phyloP scores from a whole-genome alignment of 164 flowering plant species.

The Nelumbo lutea region DNA sequence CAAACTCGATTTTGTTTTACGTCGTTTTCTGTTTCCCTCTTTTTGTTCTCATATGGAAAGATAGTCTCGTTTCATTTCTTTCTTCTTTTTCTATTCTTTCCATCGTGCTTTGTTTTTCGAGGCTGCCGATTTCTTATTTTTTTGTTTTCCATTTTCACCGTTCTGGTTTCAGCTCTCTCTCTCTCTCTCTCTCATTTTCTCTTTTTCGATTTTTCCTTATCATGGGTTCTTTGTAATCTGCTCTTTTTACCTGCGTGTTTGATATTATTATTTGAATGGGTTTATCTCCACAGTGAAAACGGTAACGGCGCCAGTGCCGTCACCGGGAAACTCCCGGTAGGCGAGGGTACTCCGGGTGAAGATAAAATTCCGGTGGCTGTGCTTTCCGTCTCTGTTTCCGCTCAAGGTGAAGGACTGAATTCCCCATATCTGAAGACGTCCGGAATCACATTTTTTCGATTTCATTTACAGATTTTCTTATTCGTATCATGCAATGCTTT shows the following conservation, averaged over 20 bases:
- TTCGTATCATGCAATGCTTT: too few species aligned
- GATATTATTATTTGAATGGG: not conserved
- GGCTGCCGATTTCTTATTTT: too few species aligned
- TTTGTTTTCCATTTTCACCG: not conserved
- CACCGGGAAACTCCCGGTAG: constrained; percentile 9
- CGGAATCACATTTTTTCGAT: too few species aligned
- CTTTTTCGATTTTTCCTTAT: not conserved
- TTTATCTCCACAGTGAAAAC: constrained; percentile 4
- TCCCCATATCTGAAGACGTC: not conserved
- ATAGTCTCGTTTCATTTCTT: not conserved
- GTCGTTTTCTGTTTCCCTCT: not conserved
- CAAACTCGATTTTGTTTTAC: not conserved
- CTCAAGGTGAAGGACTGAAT: constrained; percentile 25
- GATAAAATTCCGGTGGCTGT: constrained; percentile 9
- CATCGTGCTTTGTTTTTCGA: not conserved
- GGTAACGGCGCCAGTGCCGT: constrained; percentile 2
- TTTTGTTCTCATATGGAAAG: too few species aligned
- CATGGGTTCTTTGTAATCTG: not conserved
- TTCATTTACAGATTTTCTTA: too few species aligned
- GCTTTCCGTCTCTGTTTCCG: constrained; percentile 23
- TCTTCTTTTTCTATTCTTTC: not conserved
- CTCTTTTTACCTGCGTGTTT: not conserved
- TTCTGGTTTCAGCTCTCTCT: not conserved
- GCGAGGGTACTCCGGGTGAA: constrained; percentile 9
- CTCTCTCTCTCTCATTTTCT: not conserved